Evolutionary conservation across 371 early-diverging fungal species (phyloP).

Genomic region (Massospora cicadina): DNA sequence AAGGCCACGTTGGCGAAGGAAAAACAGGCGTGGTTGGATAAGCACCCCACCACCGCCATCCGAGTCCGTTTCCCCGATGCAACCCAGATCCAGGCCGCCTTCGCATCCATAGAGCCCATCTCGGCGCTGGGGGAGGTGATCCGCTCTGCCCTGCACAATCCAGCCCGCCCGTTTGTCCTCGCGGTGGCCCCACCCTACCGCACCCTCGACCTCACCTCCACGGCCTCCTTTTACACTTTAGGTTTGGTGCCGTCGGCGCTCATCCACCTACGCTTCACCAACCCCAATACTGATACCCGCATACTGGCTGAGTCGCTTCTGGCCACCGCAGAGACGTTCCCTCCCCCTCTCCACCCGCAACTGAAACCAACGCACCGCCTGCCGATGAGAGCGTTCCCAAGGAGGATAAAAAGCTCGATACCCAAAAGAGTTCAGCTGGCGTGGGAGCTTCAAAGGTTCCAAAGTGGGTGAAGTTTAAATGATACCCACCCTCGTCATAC

Average conservation of each 20-base stretch:
- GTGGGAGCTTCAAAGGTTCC: no score
- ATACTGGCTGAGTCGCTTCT: background rate
- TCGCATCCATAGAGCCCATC: background rate
- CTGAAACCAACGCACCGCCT: no score
- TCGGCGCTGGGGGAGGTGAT: background rate
- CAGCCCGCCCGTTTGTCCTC: background rate
- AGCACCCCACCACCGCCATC: background rate
- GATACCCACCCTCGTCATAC: no score
- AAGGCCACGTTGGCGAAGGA: background rate
- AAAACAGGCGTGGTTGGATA: background rate
- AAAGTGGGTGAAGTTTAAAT: no score
- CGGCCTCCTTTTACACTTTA: background rate
- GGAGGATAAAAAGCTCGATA: no score
- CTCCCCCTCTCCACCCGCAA: no score
- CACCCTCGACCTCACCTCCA: background rate
- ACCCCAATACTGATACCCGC: background rate
- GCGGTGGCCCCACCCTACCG: background rate
- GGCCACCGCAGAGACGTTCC: background rate
- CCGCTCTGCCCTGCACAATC: background rate
- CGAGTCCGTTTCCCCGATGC: background rate
- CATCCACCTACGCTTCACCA: background rate
- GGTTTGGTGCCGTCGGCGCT: background rate
- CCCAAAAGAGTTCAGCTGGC: no score
- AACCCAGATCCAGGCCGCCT: background rate
- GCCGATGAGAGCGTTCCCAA: no score